phyloP scores from a whole-genome alignment of 805 yeast species.

The Wickerhamomyces chaumierensis region DNA sequence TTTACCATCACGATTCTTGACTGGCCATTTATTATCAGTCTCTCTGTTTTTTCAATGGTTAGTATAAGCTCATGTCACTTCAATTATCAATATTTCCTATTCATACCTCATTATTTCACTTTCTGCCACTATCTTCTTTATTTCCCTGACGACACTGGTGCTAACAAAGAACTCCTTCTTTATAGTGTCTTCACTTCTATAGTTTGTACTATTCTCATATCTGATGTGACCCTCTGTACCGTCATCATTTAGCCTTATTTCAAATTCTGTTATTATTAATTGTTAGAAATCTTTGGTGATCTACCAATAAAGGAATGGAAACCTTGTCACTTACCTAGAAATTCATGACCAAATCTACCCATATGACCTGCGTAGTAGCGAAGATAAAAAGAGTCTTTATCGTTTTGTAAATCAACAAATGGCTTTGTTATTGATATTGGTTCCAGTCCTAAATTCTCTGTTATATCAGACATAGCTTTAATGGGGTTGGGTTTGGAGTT shows the following conservation, averaged over 20 bases:
- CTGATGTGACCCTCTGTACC: constrained; percentile 22
- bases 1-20: constrained; percentile 26
- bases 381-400: constrained; percentile 20
- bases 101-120: constrained; percentile 27
- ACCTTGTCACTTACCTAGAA: constrained; percentile 19
- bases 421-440: not conserved
- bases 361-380: constrained; percentile 32
- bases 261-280: constrained; percentile 20
- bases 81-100: too few species aligned
- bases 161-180: constrained; percentile 26
- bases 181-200: constrained; percentile 30
- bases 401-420: not conserved
- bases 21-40: constrained; percentile 30
- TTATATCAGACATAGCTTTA: not conserved
- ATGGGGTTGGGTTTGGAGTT: too few species aligned
- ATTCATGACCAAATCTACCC: constrained; percentile 36
- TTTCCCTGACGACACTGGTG: constrained; percentile 22
- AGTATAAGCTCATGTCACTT: too few species aligned
- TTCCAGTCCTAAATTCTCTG: not conserved
- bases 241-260: constrained; percentile 18
- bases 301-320: too few species aligned
- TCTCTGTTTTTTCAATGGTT: constrained; percentile 14
- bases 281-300: not conserved
- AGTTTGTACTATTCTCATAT: constrained; percentile 36
- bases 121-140: constrained; percentile 24